Conservation (phyloP, 306 rosid species). For the Cucumis cinereus region DNA sequence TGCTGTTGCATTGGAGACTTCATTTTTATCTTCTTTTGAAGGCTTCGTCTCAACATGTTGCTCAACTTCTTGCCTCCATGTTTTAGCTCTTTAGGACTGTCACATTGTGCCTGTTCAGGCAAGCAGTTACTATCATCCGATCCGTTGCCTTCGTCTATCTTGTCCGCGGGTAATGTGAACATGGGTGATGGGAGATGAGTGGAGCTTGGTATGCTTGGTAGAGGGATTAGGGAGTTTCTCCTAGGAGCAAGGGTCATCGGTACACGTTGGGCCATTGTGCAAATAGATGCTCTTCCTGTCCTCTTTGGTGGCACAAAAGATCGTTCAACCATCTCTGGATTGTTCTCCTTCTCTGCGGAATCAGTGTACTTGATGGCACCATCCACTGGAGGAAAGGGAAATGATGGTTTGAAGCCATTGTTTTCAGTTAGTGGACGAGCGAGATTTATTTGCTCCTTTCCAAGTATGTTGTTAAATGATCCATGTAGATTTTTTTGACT, state of each 20-base stretch:
- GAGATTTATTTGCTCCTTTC: constrained; percentile 40
- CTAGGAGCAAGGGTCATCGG: constrained; percentile 48
- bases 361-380: constrained; percentile 36
- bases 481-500: constrained; percentile 45
- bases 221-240: constrained; percentile 78
- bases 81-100: constrained; percentile 61
- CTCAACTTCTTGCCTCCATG: constrained; percentile 51
- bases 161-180: constrained; percentile 27
- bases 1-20: constrained; percentile 69
- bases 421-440: constrained; percentile 48
- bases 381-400: constrained; percentile 40
- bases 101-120: constrained; percentile 35
- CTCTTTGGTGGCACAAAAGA: constrained; percentile 44
- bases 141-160: constrained; percentile 36
- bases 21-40: constrained; percentile 43
- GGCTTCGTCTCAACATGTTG: constrained; percentile 58
- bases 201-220: constrained; percentile 41
- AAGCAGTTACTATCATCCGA: constrained; percentile 25
- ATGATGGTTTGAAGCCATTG: constrained; percentile 26
- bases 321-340: constrained; percentile 47
- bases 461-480: constrained; percentile 7
- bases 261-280: constrained; percentile 39
- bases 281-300: constrained; percentile 65
- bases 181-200: constrained; percentile 33
- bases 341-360: constrained; percentile 72